These are phyloP conservation scores for Ambrosia trifida DNA, from an alignment of 129 eudicot genomes.

Conservation along the genomic window DNA sequence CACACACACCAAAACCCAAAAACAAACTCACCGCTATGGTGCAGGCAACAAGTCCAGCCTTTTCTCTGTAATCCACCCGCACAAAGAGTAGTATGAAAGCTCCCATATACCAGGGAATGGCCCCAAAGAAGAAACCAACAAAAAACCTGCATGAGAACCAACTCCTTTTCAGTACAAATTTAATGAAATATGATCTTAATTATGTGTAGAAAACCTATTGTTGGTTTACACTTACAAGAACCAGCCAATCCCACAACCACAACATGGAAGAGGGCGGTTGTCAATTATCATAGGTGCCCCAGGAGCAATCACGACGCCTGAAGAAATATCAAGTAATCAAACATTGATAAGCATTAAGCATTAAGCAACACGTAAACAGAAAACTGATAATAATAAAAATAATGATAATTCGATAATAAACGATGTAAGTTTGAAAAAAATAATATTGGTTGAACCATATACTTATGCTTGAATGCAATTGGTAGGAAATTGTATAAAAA, in stretches of 20 bases:
- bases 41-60: conserved; percentile 94
- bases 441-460: not conserved
- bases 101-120: conserved; percentile 35
- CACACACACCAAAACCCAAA: too few species aligned
- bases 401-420: not conserved
- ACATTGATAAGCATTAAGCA: not conserved
- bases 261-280: conserved; percentile 61
- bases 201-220: not conserved
- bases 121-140: conserved; percentile 74
- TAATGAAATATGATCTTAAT: not conserved
- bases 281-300: conserved; percentile 48
- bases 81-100: conserved; percentile 29
- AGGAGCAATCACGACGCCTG: conserved; percentile 65
- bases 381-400: not conserved
- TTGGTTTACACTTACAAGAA: conserved; percentile 60
- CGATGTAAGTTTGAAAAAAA: not conserved
- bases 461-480: not conserved
- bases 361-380: not conserved
- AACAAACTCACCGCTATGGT: conserved; percentile 64
- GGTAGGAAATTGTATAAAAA: not conserved
- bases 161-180: not conserved
- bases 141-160: conserved; percentile 58
- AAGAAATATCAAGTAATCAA: conserved; percentile 10
- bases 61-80: conserved; percentile 78
- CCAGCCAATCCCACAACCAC: conserved; percentile 95